Percentiles rank a stretch among this genome's conserved stretches.
Conservation (phyloP, 2,329 filamentous ascomycete genomes). For the Dactylellina sp. region DNA sequence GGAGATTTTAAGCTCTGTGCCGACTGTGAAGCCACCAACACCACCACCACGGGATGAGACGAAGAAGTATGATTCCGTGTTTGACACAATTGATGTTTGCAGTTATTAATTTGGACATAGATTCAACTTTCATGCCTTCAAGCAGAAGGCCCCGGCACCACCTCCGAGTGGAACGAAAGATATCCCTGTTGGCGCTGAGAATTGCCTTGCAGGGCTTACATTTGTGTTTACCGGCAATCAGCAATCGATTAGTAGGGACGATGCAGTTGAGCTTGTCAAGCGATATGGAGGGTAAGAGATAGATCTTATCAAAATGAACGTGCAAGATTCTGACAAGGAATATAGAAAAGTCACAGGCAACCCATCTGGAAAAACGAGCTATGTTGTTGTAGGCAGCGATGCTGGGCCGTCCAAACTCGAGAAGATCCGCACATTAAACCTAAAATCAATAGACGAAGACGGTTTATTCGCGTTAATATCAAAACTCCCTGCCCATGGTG, state of each 20-base stretch:
- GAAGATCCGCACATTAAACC: constrained; percentile 80
- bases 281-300: constrained; percentile 75
- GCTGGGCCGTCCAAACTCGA: constrained; percentile 92
- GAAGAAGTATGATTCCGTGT: constrained; percentile 67
- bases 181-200: constrained; percentile 83
- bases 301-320: background rate
- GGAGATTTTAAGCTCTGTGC: constrained; percentile 87
- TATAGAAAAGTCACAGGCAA: constrained; percentile 80
- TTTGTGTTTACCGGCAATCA: constrained; percentile 97
- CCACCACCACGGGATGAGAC: constrained; percentile 78
- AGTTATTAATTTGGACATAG: constrained; percentile 3
- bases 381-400: constrained; percentile 89
- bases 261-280: constrained; percentile 87
- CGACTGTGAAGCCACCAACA: constrained; percentile 82
- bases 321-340: constrained; percentile 11
- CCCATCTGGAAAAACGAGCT: constrained; percentile 93
- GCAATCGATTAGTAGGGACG: constrained; percentile 81
- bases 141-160: constrained; percentile 70
- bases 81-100: background rate
- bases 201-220: constrained; percentile 86
- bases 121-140: constrained; percentile 79
- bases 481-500: constrained; percentile 83
- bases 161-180: constrained; percentile 75
- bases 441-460: constrained; percentile 94
- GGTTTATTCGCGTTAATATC: constrained; percentile 89